phyloP scores from a whole-genome alignment of 108 stramenopile species.

The Cyclostephanos tholiformis region DNA sequence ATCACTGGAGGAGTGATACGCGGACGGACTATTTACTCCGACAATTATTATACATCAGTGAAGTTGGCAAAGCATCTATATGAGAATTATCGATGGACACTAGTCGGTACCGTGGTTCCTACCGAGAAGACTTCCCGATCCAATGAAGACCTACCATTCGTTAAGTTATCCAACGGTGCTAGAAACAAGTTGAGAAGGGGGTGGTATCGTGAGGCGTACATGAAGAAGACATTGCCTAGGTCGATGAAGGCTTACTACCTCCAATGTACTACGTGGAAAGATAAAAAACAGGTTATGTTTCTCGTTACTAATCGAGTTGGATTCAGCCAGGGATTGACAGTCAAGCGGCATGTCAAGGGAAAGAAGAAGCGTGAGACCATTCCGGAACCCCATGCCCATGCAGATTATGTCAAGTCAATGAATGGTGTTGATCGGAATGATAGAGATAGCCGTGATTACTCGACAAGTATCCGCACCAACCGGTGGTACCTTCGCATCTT shows the following conservation, averaged over 20 bases:
- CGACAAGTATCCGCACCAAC: background rate
- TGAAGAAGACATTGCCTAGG: slow-evolving; percentile 10
- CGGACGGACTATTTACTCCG: slow-evolving; percentile 13
- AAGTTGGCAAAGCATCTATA: slow-evolving; percentile 8
- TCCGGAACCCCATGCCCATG: background rate
- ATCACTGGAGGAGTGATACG: slow-evolving; percentile 4
- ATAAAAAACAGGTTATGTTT: slow-evolving; percentile 20
- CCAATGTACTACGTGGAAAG: slow-evolving; percentile 19
- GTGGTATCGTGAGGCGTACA: slow-evolving; percentile 19
- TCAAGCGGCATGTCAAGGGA: background rate
- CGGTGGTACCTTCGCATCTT: background rate
- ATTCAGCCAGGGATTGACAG: background rate
- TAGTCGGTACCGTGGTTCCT: slow-evolving; percentile 19
- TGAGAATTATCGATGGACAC: slow-evolving; percentile 11
- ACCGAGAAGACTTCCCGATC: slow-evolving; percentile 15
- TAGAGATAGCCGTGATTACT: background rate
- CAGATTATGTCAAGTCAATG: background rate
- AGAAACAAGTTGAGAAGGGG: background rate
- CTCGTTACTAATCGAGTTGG: slow-evolving; percentile 16
- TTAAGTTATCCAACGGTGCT: slow-evolving; percentile 23
- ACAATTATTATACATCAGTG: slow-evolving; percentile 23
- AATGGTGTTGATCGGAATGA: slow-evolving; percentile 6
- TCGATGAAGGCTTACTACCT: background rate
- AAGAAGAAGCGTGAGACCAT: background rate
- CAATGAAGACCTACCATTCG: slow-evolving; percentile 22